phyloP scores from a whole-genome alignment of 805 yeast genomes.

The Ogataea nitratoaversa region DNA sequence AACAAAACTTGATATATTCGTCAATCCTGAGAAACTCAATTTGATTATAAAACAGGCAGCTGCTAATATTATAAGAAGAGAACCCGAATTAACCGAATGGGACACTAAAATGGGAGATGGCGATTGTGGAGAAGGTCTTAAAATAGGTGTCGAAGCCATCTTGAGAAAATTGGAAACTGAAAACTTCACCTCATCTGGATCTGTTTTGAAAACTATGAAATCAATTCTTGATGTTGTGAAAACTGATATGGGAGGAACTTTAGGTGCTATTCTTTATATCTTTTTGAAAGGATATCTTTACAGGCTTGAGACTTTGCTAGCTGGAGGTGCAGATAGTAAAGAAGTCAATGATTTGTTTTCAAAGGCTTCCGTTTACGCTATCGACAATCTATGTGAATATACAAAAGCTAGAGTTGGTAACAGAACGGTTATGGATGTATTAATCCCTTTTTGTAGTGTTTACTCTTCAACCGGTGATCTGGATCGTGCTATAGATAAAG shows the following conservation, averaged over 20 bases:
- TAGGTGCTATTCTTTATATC: slow-evolving; percentile 35
- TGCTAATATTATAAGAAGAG: slow-evolving; percentile 27
- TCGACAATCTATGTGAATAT: slow-evolving; percentile 28
- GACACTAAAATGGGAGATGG: slow-evolving; percentile 43
- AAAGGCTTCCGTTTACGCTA: slow-evolving; percentile 22
- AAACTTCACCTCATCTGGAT: slow-evolving; percentile 23
- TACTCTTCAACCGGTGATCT: slow-evolving; percentile 23
- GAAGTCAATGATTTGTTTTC: slow-evolving; percentile 18
- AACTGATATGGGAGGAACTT: slow-evolving; percentile 38
- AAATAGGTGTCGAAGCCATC: slow-evolving; percentile 31
- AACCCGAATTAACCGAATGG: slow-evolving; percentile 36
- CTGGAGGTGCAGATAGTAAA: slow-evolving; percentile 1
- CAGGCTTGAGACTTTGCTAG: slow-evolving; percentile 27
- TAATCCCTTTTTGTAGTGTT: slow-evolving; percentile 32
- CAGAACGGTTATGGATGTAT: slow-evolving; percentile 38
- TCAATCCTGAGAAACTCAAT: slow-evolving; percentile 15
- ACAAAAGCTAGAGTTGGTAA: slow-evolving; percentile 37
- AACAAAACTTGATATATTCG: slow-evolving; percentile 16
- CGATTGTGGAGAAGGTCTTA: slow-evolving; percentile 38
- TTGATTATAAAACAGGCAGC: slow-evolving; percentile 25
- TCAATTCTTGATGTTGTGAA: slow-evolving; percentile 27
- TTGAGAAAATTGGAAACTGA: slow-evolving; percentile 21
- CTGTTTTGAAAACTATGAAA: slow-evolving; percentile 24
- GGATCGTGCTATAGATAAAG: slow-evolving; percentile 23
- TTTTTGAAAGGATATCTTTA: slow-evolving; percentile 22